Conservation (phyloP, 179 eudicot genomes). For the Spinacia oleracea region DNA sequence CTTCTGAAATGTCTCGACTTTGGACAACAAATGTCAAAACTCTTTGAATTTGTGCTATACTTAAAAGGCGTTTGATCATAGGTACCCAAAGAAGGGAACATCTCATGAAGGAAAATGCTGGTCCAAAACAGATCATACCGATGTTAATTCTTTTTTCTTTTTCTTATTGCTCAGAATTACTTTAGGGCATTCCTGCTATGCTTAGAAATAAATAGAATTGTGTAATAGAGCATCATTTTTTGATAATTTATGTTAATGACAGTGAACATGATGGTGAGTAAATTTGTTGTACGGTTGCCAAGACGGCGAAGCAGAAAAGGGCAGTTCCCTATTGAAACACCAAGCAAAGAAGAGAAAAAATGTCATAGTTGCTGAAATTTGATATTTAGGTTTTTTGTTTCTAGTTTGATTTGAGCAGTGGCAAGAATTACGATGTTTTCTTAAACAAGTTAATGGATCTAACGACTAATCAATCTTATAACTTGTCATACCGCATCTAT, state of each 20-base stretch:
- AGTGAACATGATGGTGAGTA: background rate
- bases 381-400: background rate
- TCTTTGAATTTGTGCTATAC: background rate
- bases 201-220: constrained; percentile 19
- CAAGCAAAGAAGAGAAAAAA: background rate
- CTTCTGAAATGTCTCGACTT: background rate
- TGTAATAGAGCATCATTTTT: constrained; percentile 6
- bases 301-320: background rate
- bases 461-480: too few species aligned
- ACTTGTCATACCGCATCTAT: too few species aligned
- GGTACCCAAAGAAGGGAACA: constrained; percentile 4
- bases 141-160: background rate
- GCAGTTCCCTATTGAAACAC: background rate
- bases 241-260: background rate
- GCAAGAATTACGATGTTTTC: too few species aligned
- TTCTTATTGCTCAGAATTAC: background rate
- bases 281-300: background rate
- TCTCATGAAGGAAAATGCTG: constrained; percentile 5
- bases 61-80: background rate
- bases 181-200: constrained; percentile 18
- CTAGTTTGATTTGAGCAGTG: background rate
- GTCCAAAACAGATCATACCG: background rate
- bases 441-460: too few species aligned
- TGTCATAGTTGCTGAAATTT: background rate
- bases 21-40: constrained; percentile 9